A percentile compares a stretch with the other conserved stretches of the same genome.
phyloP scores from a whole-genome alignment of 2,329 filamentous ascomycete species.

The Cladosporium sp. region DNA sequence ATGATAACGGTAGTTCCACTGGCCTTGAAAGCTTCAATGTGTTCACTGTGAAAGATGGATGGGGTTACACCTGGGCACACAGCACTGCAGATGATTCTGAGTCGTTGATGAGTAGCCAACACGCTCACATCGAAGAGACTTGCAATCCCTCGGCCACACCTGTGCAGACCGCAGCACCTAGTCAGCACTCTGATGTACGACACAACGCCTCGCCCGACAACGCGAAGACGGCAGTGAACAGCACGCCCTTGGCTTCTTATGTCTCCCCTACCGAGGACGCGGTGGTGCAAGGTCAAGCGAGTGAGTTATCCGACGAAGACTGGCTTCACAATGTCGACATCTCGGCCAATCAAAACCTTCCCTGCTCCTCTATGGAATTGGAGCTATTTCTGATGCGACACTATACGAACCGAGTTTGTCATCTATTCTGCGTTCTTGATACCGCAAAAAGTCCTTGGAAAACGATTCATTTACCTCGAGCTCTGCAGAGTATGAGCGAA shows the following conservation, averaged over 20 bases:
- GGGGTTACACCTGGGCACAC: background rate
- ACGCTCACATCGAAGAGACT: background rate
- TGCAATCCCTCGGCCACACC: background rate
- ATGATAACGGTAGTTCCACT: background rate
- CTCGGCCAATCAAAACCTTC: background rate
- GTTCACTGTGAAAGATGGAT: background rate
- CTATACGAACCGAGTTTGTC: conserved; percentile 5
- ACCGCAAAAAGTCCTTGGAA: conserved; percentile 6
- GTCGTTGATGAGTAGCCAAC: background rate
- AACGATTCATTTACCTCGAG: conserved; percentile 3
- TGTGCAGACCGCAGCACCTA: background rate
- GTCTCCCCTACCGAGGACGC: too few species aligned
- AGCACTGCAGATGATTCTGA: too few species aligned
- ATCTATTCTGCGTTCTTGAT: conserved; percentile 9
- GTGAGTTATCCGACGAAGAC: background rate
- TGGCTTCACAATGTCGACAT: background rate
- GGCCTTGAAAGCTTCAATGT: background rate
- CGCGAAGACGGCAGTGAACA: too few species aligned
- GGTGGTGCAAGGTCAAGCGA: too few species aligned
- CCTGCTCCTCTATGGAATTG: background rate
- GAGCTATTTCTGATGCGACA: conserved; percentile 7
- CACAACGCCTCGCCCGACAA: too few species aligned
- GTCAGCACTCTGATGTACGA: too few species aligned
- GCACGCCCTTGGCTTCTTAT: too few species aligned
- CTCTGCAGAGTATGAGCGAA: conserved; percentile 2